Base-by-base conservation (phyloP, 805 yeast species). In the Starmerella scarabaei region DNA sequence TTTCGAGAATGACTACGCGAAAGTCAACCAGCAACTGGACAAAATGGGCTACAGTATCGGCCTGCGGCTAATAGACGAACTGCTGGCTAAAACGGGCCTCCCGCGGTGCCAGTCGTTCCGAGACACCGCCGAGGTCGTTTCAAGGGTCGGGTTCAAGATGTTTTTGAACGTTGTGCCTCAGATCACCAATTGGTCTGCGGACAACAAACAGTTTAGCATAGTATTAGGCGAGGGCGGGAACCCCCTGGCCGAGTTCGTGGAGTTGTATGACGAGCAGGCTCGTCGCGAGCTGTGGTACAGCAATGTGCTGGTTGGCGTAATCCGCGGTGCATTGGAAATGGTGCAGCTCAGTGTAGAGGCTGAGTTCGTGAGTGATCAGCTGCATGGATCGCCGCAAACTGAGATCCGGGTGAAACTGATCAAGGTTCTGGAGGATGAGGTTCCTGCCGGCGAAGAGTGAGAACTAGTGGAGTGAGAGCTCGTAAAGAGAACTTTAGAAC, bases 11-110 rank as follows among this genome's bases (percentile, higher is more conserved):
- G 81, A 86, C 58, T 86, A 83, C 58, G 57, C 55, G 5, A 77
- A 77, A 53, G 94, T 91, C 42, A 91, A 91, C 56, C 65, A 66
- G 37, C 93, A 88, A 55, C 66, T 91, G 36, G 94, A 78, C 53
- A 72, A 74, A 48, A 88, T 91, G 97, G 98, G 98, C 1, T 83
- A 86, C 59, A 85, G 82, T 57, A 91, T 91, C 30, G 98, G 98
- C 1, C 64, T 85, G 35, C 66, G 98, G 48, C 60, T 91, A 43
- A 82, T 91, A 36, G 98, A 91, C 55, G 98, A 91, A 57, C 84
- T 88, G 54, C 65, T 91, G 30, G 93, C 95, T 23, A 76, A 80
- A 53, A 77, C 94, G 0, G 86, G 83, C n/a, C 67, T 80, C 1
- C 80, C 82, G 30, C 67, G 98, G 44, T 91, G 98, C 58, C 67